These are phyloP conservation scores for Fusarium bactridioides DNA, from an alignment of 2,329 filamentous ascomycete species.

Conservation along the genomic window DNA sequence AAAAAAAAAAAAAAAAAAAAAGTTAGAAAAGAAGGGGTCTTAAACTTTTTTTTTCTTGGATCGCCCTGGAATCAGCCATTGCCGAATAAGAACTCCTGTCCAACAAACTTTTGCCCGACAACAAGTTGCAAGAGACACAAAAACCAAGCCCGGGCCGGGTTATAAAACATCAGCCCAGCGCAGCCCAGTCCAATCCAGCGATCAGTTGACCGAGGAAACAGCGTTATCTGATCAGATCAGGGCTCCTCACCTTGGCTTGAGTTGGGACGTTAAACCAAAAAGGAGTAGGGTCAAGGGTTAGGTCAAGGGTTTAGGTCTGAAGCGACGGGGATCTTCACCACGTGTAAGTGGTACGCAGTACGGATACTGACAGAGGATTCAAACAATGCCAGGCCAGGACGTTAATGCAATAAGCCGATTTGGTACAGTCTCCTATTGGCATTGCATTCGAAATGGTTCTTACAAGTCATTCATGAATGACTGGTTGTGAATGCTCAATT, in stretches of 20 bases:
- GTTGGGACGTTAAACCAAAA: constrained; percentile 8
- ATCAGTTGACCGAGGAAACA: constrained; percentile 7
- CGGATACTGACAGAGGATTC: background rate
- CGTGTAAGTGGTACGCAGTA: constrained; percentile 22
- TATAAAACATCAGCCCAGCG: constrained; percentile 17
- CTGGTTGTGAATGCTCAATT: background rate
- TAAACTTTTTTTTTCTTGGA: constrained; percentile 2
- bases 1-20: constrained; percentile 7
- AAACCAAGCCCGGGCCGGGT: background rate
- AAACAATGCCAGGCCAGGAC: background rate
- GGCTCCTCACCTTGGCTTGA: constrained; percentile 22
- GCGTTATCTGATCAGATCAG: constrained; percentile 35
- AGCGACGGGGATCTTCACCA: constrained; percentile 20
- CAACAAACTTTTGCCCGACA: constrained; percentile 1
- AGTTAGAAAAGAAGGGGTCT: constrained; percentile 30
- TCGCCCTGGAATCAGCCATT: constrained; percentile 23
- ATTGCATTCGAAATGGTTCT: background rate
- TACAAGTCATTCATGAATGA: background rate
- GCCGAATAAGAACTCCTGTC: constrained; percentile 27
- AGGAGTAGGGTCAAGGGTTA: constrained; percentile 28
- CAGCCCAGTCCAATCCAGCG: background rate
- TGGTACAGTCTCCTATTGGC: background rate
- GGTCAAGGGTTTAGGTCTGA: constrained; percentile 28
- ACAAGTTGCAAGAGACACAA: constrained; percentile 1
- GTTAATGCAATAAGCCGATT: background rate